Evolutionary conservation across 331 rosid genomes (phyloP), one percentile per base, ranked within the genome.

Genomic region (Acacia concinna): DNA sequence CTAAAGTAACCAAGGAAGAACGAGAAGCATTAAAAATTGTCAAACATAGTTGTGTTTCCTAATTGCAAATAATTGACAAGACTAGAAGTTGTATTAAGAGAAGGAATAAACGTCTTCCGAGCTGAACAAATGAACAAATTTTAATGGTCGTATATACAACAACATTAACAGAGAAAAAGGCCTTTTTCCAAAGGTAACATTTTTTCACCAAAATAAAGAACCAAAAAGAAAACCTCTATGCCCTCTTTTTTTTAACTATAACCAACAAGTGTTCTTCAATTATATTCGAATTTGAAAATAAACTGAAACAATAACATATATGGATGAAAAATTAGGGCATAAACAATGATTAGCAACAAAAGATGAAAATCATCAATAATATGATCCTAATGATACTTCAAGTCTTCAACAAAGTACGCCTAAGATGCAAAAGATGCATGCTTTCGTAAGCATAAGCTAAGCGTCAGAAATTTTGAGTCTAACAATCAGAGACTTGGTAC

Each of bases 1-100:
- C 81, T 56, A 85, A 75, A 81, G 74, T 52, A 66, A n/a, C n/a
- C 34, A 12, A 73, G 62, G 56, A 40, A 35, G 78, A 8, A 31
- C 27, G 27, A 73, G 68, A 2, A 44, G 70, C 46, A 25, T 62
- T 31, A 20, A 43, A 49, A 62, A 62, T 34, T 75, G 64, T 72
- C 59, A 31, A 70, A 66, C 69, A 79, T n/a, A 38, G 40, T 25
- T 20, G 63, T 37, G 62, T 34, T 67, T 32, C 70, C 68, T 28
- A 18, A 72, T 37, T 18, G 68, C 62, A 44, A 80, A 64, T 72
- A 71, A 52, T 30, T 68, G 59, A 67, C 65, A 40, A 75, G 23
- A 15, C 59, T 46, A 35, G 74, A 71, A 31, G 46, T 68, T 80
- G 40, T 23, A 34, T 43, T 35, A 76, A 47, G 69, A 79, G 47